Evolutionary conservation across 2,329 filamentous ascomycete species (phyloP).

Genomic region (Cladosporium sp.): DNA sequence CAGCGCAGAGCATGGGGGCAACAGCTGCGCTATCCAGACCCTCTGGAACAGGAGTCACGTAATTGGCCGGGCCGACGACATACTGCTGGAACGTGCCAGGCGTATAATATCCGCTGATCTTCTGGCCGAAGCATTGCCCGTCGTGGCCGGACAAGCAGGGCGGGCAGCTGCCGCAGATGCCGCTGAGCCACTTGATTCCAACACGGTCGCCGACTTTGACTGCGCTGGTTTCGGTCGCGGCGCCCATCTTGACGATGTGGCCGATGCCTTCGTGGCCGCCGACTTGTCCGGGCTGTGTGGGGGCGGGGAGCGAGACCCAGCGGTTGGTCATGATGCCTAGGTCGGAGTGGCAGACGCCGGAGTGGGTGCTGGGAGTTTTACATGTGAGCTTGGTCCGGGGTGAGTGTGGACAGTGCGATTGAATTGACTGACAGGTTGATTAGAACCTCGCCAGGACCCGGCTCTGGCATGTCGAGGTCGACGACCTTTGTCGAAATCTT

Average conservation of each 20-base stretch:
- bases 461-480: slow-evolving; percentile 59
- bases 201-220: slow-evolving; percentile 63
- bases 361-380: slow-evolving; percentile 46
- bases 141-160: slow-evolving; percentile 52
- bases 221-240: slow-evolving; percentile 49
- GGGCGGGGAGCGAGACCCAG: slow-evolving; percentile 53
- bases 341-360: slow-evolving; percentile 61
- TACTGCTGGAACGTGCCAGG: slow-evolving; percentile 72
- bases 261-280: slow-evolving; percentile 65
- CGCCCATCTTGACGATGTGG: slow-evolving; percentile 58
- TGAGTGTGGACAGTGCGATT: background rate
- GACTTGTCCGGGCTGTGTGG: slow-evolving; percentile 55
- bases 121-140: slow-evolving; percentile 49
- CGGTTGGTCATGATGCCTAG: slow-evolving; percentile 47
- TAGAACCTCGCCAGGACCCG: slow-evolving; percentile 56
- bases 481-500: slow-evolving; percentile 58
- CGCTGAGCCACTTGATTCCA: slow-evolving; percentile 62
- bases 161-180: slow-evolving; percentile 49
- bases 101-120: slow-evolving; percentile 60
- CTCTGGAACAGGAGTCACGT: slow-evolving; percentile 65
- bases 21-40: slow-evolving; percentile 53
- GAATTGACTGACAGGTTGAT: slow-evolving; percentile 49
- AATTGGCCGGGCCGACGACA: slow-evolving; percentile 53
- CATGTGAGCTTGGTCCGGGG: background rate
- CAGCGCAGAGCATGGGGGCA: slow-evolving; percentile 59